These are phyloP conservation scores for Fraxinus americana DNA, from an alignment of 257 asterid species.

Conservation along the genomic window DNA sequence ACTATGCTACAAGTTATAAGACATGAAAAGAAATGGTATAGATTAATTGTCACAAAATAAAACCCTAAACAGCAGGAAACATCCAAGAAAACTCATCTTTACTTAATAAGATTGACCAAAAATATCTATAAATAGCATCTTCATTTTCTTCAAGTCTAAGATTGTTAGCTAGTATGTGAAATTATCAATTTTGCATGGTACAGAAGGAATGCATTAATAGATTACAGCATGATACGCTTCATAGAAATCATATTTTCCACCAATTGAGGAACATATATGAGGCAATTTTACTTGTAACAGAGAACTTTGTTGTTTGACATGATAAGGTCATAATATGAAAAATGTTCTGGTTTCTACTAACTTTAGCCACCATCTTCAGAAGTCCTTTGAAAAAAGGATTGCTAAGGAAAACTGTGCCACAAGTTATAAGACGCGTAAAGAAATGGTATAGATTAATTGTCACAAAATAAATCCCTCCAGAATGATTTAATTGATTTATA, in stretches of 20 bases:
- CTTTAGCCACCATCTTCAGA: background rate
- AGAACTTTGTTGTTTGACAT: background rate
- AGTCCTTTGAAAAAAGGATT: background rate
- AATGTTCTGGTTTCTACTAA: background rate
- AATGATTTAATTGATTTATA: background rate
- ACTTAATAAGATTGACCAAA: background rate
- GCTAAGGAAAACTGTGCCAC: background rate
- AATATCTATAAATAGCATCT: background rate
- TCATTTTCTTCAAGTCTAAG: background rate
- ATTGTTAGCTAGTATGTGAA: background rate
- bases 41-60: background rate
- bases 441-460: background rate
- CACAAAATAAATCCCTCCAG: background rate
- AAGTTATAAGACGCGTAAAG: background rate
- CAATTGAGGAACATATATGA: background rate
- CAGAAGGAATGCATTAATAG: background rate
- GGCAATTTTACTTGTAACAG: background rate
- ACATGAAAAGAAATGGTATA: background rate
- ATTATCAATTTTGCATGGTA: background rate
- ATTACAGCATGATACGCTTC: background rate
- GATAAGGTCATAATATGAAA: background rate
- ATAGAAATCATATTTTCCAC: background rate
- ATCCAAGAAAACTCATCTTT: background rate
- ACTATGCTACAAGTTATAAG: background rate
- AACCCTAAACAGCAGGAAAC: background rate